Evolutionary conservation across 1,284 basidiomycete species (phyloP).

Genomic region (Coriolopsis trogii): DNA sequence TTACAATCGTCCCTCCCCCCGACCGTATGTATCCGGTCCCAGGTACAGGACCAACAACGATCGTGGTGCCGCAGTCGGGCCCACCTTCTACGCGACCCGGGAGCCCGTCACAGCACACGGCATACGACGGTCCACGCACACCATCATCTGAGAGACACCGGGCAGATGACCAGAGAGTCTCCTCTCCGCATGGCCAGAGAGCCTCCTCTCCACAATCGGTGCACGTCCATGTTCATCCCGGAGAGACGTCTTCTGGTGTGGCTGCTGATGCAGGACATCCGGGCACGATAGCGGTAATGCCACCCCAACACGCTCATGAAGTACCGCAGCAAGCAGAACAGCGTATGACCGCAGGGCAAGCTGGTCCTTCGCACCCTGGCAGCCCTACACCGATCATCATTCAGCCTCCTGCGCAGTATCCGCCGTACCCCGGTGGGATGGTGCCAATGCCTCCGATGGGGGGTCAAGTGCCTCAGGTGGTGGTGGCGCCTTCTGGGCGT

Average conservation of each 20-base stretch:
- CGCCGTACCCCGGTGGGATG: background rate
- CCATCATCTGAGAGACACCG: too few relatives aligned
- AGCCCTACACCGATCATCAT: constrained; percentile 10
- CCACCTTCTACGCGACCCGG: too few relatives aligned
- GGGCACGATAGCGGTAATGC: too few relatives aligned
- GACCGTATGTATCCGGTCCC: constrained; percentile 10
- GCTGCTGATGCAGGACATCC: too few relatives aligned
- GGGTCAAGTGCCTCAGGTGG: background rate
- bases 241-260: too few relatives aligned
- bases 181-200: background rate
- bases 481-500: background rate
- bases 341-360: background rate
- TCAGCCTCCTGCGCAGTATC: constrained; percentile 6
- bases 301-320: background rate
- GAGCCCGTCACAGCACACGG: too few relatives aligned
- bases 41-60: constrained; percentile 9
- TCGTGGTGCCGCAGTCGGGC: too few relatives aligned
- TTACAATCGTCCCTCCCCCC: constrained; percentile 22
- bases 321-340: too few relatives aligned
- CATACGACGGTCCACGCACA: too few relatives aligned
- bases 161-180: too few relatives aligned
- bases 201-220: background rate
- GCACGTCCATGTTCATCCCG: too few relatives aligned
- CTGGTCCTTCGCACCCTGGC: background rate
- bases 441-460: too few relatives aligned